phyloP scores from a whole-genome alignment of 345 rosid genomes.

The Isatis tinctoria region DNA sequence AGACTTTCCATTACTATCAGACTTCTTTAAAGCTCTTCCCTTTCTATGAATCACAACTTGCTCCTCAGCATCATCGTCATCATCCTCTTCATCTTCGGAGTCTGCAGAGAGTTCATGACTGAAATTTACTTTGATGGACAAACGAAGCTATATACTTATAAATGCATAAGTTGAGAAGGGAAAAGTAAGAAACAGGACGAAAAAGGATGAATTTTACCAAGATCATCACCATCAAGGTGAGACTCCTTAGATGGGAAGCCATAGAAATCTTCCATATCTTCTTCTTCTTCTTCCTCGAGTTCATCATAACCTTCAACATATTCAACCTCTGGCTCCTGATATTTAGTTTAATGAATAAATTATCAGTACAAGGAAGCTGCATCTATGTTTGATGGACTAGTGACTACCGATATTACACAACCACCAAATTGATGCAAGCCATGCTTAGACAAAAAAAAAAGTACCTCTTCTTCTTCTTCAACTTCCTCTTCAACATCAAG shows the following conservation, averaged over 20 bases:
- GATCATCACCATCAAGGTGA: slow-evolving; percentile 31
- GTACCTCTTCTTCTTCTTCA: slow-evolving; percentile 65
- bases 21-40: slow-evolving; percentile 37
- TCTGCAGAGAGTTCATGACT: neutral
- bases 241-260: slow-evolving; percentile 34
- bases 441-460: no score
- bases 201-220: slow-evolving; percentile 32
- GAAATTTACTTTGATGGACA: neutral
- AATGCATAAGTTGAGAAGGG: no score
- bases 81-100: neutral
- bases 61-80: neutral
- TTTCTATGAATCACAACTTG: slow-evolving; percentile 27
- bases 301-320: slow-evolving; percentile 78
- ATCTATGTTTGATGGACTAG: no score
- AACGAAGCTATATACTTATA: neutral
- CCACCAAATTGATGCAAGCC: no score
- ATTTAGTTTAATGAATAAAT: neutral
- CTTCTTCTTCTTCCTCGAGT: slow-evolving; percentile 81
- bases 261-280: slow-evolving; percentile 67
- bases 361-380: neutral
- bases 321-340: slow-evolving; percentile 66
- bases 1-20: slow-evolving; percentile 43
- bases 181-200: neutral
- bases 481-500: slow-evolving; percentile 44
- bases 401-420: no score